phyloP scores from a whole-genome alignment of 805 yeast species.

The Spathaspora hagerdaliae region DNA sequence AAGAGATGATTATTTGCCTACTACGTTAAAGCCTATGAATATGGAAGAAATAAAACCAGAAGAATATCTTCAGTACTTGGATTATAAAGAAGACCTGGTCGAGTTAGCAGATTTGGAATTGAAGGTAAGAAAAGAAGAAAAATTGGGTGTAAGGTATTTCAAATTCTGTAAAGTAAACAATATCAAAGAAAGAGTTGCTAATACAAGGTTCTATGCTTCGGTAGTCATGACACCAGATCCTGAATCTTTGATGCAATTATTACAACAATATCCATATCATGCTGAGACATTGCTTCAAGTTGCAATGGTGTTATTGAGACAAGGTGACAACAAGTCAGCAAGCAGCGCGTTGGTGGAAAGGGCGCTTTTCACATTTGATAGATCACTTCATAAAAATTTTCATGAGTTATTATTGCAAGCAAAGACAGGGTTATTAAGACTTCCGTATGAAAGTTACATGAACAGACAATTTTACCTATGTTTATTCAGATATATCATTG shows the following conservation, averaged over 20 bases:
- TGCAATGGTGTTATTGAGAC: slow-evolving; percentile 67
- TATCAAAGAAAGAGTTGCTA: slow-evolving; percentile 33
- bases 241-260: slow-evolving; percentile 57
- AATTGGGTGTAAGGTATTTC: slow-evolving; percentile 52
- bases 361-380: slow-evolving; percentile 74
- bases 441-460: slow-evolving; percentile 72
- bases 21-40: slow-evolving; percentile 52
- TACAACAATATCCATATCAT: slow-evolving; percentile 67
- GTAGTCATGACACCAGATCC: slow-evolving; percentile 76
- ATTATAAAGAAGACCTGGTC: slow-evolving; percentile 31
- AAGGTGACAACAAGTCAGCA: slow-evolving; percentile 66
- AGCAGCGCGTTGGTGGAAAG: slow-evolving; percentile 74
- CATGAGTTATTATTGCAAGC: slow-evolving; percentile 42
- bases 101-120: slow-evolving; percentile 22
- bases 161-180: slow-evolving; percentile 41
- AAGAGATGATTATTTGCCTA: slow-evolving; percentile 79
- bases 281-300: slow-evolving; percentile 76
- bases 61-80: slow-evolving; percentile 24
- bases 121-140: slow-evolving; percentile 28
- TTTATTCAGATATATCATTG: slow-evolving; percentile 65
- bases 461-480: slow-evolving; percentile 77
- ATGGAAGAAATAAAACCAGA: slow-evolving; percentile 54
- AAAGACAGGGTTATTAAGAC: slow-evolving; percentile 53
- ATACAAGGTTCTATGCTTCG: slow-evolving; percentile 55
- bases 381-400: slow-evolving; percentile 62